Evolutionary conservation across 2,329 filamentous ascomycete genomes (phyloP), one percentile per base, ranked within the genome.

Genomic region (Colletotrichum sublineola): DNA sequence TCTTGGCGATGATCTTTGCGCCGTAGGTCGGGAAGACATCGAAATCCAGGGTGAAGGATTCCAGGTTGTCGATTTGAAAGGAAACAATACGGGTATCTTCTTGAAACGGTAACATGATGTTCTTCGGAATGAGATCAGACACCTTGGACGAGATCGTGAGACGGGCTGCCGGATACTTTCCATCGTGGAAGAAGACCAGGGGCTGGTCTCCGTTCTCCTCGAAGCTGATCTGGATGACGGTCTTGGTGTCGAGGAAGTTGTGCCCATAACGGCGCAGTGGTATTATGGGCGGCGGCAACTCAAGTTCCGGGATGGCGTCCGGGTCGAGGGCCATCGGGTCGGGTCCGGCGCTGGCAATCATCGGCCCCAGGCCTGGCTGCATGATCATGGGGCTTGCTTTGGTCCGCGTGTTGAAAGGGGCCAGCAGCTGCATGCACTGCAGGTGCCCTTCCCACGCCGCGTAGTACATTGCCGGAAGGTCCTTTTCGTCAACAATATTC

Each of bases 11-110:
- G 63, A 98, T 93, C 82, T 97, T 98, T 62, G 96, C 97, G 63
- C 96, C 96, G 79, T 98, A 98, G 0, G 96, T 97, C 0, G 96
- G 96, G 81, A 96, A 99, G 55, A 99, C 95, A 79, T 99, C 96
- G 76, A 99, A 97, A 81, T 99, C 96, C 75, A 99, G 92, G 20
- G 94, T 92, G 81, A 99, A 99, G 0, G 93, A 93, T 71, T 97
- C 94, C 67, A 98, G 86, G 74, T 94, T 96, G 82, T 99, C 96
- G 65, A 98, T 93, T 79, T 99, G 96, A 85, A 99, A 98, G 9
- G 95, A 97, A 75, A 98, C 93, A 63, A 95, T 91, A 73, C 95
- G 93, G 74, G 94, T 96, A 81, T 98, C 96, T 84, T 99, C 96
- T 81, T 98, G 96, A 75, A 99, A 95, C 0, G 96, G 96, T 5